Evolutionary conservation across 176 grass and related monocot genomes (phyloP).

Genomic region (Cenchrus fungigraminus): DNA sequence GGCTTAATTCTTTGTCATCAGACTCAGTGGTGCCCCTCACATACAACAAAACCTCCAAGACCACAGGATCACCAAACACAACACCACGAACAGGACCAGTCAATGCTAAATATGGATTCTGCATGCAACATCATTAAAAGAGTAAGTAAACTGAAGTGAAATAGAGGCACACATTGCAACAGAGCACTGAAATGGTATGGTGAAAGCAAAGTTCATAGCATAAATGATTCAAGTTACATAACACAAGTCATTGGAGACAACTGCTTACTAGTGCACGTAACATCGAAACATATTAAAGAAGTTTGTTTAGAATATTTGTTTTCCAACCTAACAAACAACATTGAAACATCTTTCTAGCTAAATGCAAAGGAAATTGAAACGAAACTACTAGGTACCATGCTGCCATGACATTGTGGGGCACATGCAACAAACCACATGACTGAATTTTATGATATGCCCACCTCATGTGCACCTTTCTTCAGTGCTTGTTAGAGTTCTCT

Average conservation of each 20-base stretch:
- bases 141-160: constrained; percentile 1
- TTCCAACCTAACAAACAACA: neutral
- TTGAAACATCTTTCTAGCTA: neutral
- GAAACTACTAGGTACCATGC: too few relatives aligned
- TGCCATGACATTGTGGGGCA: too few relatives aligned
- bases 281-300: neutral
- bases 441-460: too few relatives aligned
- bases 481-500: neutral
- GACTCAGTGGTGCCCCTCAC: too few relatives aligned
- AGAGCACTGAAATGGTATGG: neutral
- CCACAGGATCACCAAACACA: neutral
- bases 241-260: neutral
- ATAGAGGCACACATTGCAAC: neutral
- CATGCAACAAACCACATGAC: too few relatives aligned
- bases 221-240: neutral
- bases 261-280: neutral
- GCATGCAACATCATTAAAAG: neutral
- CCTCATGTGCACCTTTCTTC: too few relatives aligned
- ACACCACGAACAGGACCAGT: constrained; percentile 30
- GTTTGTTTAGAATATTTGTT: neutral
- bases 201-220: neutral
- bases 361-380: neutral
- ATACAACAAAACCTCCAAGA: too few relatives aligned
- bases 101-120: constrained; percentile 22
- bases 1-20: too few relatives aligned